Base-by-base conservation (phyloP, 2,329 filamentous ascomycete species). In the Hirsutella minnesotensis region DNA sequence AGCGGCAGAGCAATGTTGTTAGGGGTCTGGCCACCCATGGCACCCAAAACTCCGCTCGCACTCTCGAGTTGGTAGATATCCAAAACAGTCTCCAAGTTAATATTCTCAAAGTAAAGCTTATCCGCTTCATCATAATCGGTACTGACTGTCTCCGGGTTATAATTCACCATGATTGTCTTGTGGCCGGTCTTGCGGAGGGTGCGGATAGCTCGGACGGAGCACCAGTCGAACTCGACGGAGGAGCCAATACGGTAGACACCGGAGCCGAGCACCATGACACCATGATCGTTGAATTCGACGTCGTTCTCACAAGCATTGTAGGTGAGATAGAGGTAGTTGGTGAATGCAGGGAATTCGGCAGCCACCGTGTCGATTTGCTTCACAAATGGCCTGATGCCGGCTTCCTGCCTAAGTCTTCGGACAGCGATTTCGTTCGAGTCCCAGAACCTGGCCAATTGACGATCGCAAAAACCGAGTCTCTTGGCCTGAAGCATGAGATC, bases 351-450 rank as follows among this genome's bases (percentile, higher is more conserved):
- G 69, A 95, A 96, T 63, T 98, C 92, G 15, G 89, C 92, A 40
- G 92, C 92, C 39, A 98, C 92, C 0, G 92, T 98, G 67, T 98
- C 92, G 46, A 98, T 96, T 67, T 96, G 90, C 75, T 96, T 96
- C 43, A 95, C 90, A 47, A 87, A 83, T 0, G 92, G 92, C 49
- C 78, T 77, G 54, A 98, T 87, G 36, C 85, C 85, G 33, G 82
- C 77, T 54, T 96, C 89, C n/a, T 88, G 74, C 59, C 92, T 79
- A 59, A 88, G 68, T 42, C 84, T 80, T 49, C 92, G 81, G 21
- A 96, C 81, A 44, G 89, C 87, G 51, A 95, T 77, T 63, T 96
- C 92, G 64, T 92, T 96, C 20, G 89, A 95, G 60, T 82, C 84
- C 80, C 86, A 87, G 73, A 95, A 96, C 56, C 86, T 86, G 45